Evolutionary conservation across 371 early-diverging fungal species (phyloP).

Genomic region (Rhizopus microsporus): DNA sequence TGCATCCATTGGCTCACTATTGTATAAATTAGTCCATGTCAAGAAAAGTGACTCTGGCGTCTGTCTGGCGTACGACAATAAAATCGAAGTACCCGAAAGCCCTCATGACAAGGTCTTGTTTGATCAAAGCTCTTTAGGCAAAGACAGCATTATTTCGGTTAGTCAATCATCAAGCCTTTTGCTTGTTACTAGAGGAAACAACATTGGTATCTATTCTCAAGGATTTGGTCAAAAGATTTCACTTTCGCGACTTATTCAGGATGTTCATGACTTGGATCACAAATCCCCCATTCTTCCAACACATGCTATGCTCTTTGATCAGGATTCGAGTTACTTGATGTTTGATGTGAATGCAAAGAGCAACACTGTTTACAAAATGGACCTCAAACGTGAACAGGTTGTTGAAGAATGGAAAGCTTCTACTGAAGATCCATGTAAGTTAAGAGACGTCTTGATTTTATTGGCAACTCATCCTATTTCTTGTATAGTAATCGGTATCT

Average conservation of each 20-base stretch:
- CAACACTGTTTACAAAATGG: slow-evolving; percentile 82
- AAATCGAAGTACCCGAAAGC: slow-evolving; percentile 22
- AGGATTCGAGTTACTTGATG: slow-evolving; percentile 76
- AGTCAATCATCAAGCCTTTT: slow-evolving; percentile 78
- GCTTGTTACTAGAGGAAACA: slow-evolving; percentile 84
- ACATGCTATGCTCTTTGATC: slow-evolving; percentile 39
- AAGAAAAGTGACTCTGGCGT: not conserved
- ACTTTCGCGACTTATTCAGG: slow-evolving; percentile 69
- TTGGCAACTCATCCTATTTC: not conserved
- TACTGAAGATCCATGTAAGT: slow-evolving; percentile 50
- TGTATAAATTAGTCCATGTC: not conserved
- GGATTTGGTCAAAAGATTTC: slow-evolving; percentile 65
- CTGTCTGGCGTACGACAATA: slow-evolving; percentile 12
- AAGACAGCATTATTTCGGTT: slow-evolving; percentile 73
- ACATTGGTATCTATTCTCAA: slow-evolving; percentile 84
- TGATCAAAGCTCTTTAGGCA: slow-evolving; percentile 23
- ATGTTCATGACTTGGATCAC: slow-evolving; percentile 27
- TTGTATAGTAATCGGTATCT: slow-evolving; percentile 54
- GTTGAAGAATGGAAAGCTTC: slow-evolving; percentile 90
- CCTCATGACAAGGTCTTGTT: slow-evolving; percentile 27
- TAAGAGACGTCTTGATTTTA: not conserved
- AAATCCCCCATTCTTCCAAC: slow-evolving; percentile 46
- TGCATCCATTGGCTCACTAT: too few species aligned
- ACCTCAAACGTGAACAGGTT: slow-evolving; percentile 88
- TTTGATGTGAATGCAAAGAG: slow-evolving; percentile 67